These are phyloP conservation scores for Mimosa pudica DNA, from an alignment of 306 rosid genomes.

Conservation along the genomic window DNA sequence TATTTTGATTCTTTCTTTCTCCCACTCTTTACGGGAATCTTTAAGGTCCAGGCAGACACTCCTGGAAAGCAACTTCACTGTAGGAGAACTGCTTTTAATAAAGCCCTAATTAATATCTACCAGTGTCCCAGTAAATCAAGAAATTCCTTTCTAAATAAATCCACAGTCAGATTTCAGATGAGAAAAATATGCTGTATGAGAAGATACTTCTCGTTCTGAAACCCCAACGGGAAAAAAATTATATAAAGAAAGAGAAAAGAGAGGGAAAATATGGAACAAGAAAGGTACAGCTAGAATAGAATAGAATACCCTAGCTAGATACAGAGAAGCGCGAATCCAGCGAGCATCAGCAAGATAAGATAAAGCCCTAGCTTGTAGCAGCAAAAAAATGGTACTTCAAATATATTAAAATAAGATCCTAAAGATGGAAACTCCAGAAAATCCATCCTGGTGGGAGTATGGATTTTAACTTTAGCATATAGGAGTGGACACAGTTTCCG, in stretches of 20 bases:
- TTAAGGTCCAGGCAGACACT: not conserved
- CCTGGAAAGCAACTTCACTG: not conserved
- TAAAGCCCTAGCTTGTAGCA: not conserved
- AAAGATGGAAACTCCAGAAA: not conserved
- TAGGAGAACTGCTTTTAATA: conserved; percentile 1
- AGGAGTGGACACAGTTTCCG: not conserved
- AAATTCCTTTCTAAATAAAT: not conserved
- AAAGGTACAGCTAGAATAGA: not conserved
- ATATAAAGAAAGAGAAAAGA: not conserved
- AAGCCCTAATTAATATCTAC: not conserved
- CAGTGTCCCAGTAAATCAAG: not conserved
- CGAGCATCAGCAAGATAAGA: not conserved
- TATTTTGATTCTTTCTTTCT: not conserved
- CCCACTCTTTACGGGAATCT: not conserved
- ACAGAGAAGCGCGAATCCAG: not conserved
- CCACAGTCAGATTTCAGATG: not conserved
- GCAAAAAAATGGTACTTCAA: not conserved
- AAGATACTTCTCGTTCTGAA: not conserved
- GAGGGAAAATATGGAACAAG: not conserved
- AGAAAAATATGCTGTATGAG: not conserved
- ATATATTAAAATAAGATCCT: not conserved
- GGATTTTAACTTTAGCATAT: not conserved
- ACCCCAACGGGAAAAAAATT: not conserved
- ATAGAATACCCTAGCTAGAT: not conserved
- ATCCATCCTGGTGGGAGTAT: not conserved